phyloP scores from a whole-genome alignment of 108 stramenopile genomes.

The Nitzschia sp. region DNA sequence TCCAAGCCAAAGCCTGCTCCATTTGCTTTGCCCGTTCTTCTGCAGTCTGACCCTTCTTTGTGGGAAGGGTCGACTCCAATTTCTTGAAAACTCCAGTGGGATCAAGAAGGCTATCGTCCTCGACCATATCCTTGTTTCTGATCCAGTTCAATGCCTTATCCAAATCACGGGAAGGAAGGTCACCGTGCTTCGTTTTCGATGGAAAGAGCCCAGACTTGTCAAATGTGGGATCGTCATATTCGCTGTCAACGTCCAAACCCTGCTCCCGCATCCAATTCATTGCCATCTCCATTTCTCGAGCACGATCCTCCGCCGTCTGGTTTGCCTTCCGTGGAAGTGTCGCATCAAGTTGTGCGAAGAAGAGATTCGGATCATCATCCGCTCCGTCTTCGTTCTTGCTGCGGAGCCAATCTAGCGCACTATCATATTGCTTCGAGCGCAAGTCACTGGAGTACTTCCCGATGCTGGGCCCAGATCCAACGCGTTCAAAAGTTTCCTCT shows the following conservation, averaged over 20 bases:
- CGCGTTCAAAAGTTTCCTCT: background rate
- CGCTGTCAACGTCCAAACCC: conserved; percentile 4
- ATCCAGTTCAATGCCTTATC: conserved; percentile 22
- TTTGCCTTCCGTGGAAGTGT: conserved; percentile 21
- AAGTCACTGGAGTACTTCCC: background rate
- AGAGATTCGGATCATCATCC: conserved; percentile 13
- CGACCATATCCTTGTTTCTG: conserved; percentile 20
- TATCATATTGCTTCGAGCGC: conserved; percentile 16
- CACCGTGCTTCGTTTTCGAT: background rate
- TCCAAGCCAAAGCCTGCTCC: conserved; percentile 19
- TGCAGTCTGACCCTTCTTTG: conserved; percentile 23
- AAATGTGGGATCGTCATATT: conserved; percentile 13
- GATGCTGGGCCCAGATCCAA: background rate
- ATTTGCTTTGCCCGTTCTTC: conserved; percentile 19
- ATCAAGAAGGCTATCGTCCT: conserved; percentile 23
- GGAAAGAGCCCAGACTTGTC: background rate
- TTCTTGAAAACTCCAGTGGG: conserved; percentile 31
- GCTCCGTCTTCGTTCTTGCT: conserved; percentile 20
- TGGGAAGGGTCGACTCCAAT: conserved; percentile 10
- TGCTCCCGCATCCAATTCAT: conserved; percentile 39
- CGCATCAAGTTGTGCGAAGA: conserved; percentile 20
- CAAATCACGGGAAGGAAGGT: conserved; percentile 12
- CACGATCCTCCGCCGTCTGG: conserved; percentile 32
- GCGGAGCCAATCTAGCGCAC: conserved; percentile 36
- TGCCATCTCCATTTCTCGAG: conserved; percentile 29